A percentile compares a stretch with the other conserved stretches of the same genome.
Evolutionary conservation across 192 early-diverging fungal species (phyloP).

Genomic region (Coemansia sp.): DNA sequence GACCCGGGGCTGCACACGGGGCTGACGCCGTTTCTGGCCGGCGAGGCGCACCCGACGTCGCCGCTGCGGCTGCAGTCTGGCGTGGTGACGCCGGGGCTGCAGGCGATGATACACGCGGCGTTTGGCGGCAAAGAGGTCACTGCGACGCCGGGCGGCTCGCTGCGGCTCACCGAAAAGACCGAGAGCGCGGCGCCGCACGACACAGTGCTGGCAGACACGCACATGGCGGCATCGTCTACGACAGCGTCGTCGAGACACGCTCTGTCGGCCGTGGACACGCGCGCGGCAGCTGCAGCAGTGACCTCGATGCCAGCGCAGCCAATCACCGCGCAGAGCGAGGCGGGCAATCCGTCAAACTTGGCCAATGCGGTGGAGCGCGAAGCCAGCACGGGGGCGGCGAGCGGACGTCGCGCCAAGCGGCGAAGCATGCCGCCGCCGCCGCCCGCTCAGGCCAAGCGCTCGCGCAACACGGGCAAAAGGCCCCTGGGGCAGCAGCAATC

Average conservation of each 20-base stretch:
- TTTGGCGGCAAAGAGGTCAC: slow-evolving; percentile 30
- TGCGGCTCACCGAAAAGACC: slow-evolving; percentile 11
- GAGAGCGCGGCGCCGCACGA: not conserved
- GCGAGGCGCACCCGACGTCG: slow-evolving; percentile 21
- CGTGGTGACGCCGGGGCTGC: slow-evolving; percentile 26
- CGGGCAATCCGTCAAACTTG: no score
- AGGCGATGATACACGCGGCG: slow-evolving; percentile 32
- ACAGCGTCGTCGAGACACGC: no score
- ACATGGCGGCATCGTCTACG: no score
- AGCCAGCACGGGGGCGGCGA: not conserved
- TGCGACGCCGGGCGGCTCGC: slow-evolving; percentile 38
- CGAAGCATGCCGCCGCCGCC: not conserved
- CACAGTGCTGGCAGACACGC: not conserved
- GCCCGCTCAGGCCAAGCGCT: slow-evolving; percentile 16
- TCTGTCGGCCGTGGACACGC: no score
- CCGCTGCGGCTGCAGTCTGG: slow-evolving; percentile 12
- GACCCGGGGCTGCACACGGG: slow-evolving; percentile 42
- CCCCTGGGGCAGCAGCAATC: not conserved
- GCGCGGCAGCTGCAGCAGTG: no score
- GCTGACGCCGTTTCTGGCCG: slow-evolving; percentile 37
- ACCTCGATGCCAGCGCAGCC: not conserved
- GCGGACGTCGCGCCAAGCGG: not conserved
- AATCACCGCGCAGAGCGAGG: no score
- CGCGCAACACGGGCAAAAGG: slow-evolving; percentile 1
- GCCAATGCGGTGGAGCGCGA: no score